Percentiles rank a stretch among this genome's conserved stretches.
These are phyloP conservation scores for Fusarium robinianum DNA, from an alignment of 2,329 filamentous ascomycete species.

Conservation along the genomic window DNA sequence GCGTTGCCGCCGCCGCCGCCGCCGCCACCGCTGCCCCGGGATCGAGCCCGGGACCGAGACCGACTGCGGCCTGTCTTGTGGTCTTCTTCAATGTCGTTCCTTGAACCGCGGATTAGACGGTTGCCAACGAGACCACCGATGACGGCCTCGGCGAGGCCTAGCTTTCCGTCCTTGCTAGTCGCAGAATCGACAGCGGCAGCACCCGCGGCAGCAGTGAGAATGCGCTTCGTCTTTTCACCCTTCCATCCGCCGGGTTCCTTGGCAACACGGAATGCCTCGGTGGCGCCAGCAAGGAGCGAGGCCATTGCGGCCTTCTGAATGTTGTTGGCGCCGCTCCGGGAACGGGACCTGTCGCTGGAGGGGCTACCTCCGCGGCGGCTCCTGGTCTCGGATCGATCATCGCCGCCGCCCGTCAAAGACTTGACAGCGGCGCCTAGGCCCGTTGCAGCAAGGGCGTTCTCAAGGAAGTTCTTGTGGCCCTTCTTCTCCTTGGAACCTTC, in stretches of 20 bases:
- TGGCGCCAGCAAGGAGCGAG: slow-evolving; percentile 84
- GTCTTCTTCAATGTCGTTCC: slow-evolving; percentile 67
- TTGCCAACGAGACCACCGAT: slow-evolving; percentile 87
- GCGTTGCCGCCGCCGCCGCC: slow-evolving; percentile 48
- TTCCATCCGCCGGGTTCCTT: slow-evolving; percentile 89
- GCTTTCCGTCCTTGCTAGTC: slow-evolving; percentile 75
- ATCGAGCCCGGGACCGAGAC: slow-evolving; percentile 69
- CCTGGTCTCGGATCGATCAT: slow-evolving; percentile 48
- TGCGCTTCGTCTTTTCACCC: slow-evolving; percentile 87
- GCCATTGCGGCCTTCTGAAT: slow-evolving; percentile 89
- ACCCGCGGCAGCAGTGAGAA: slow-evolving; percentile 84
- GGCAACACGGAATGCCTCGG: slow-evolving; percentile 88
- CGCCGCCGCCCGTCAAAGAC: slow-evolving; percentile 56
- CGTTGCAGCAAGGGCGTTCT: slow-evolving; percentile 64
- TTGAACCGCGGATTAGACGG: slow-evolving; percentile 80
- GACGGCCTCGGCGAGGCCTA: slow-evolving; percentile 83
- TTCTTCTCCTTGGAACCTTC: slow-evolving; percentile 59
- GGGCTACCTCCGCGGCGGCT: slow-evolving; percentile 53
- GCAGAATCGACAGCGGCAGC: slow-evolving; percentile 85
- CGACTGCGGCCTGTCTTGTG: slow-evolving; percentile 65
- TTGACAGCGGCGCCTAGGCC: slow-evolving; percentile 66
- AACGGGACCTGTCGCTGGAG: slow-evolving; percentile 59
- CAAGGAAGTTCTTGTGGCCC: slow-evolving; percentile 67
- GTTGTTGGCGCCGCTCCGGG: slow-evolving; percentile 59
- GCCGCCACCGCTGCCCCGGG: slow-evolving; percentile 53